These are phyloP conservation scores for Exophiala sideris DNA, from an alignment of 2,329 filamentous ascomycete species.

Conservation along the genomic window DNA sequence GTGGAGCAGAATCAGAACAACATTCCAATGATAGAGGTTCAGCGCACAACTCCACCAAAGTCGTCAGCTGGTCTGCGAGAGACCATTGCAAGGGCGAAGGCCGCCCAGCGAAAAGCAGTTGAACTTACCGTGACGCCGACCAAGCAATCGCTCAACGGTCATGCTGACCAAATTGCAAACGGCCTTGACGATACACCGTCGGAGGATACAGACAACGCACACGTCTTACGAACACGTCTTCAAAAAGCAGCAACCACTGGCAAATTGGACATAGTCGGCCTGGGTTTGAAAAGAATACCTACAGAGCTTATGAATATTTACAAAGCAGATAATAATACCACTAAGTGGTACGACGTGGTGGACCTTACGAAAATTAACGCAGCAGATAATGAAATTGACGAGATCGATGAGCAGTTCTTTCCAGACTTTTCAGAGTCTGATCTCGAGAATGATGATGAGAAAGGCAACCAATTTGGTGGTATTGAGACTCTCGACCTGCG, in stretches of 20 bases:
- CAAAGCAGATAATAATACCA: conserved; percentile 61
- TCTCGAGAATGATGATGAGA: conserved; percentile 62
- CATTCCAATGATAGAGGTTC: not conserved
- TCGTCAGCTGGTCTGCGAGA: conserved; percentile 80
- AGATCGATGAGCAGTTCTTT: conserved; percentile 70
- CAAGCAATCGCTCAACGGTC: no score
- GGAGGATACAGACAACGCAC: conserved; percentile 58
- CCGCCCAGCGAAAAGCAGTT: conserved; percentile 35
- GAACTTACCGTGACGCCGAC: not conserved
- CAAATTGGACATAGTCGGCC: conserved; percentile 79
- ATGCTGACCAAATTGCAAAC: no score
- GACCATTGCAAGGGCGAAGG: conserved; percentile 87
- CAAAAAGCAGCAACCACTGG: conserved; percentile 72
- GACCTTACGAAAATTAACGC: conserved; percentile 80
- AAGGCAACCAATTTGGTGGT: conserved; percentile 74
- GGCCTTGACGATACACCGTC: conserved; percentile 49
- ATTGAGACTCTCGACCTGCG: conserved; percentile 81
- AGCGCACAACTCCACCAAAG: conserved; percentile 49
- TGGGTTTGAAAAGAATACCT: conserved; percentile 76
- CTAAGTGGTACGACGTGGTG: conserved; percentile 85
- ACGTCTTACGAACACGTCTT: conserved; percentile 70
- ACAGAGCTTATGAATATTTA: conserved; percentile 88
- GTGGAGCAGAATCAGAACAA: not conserved
- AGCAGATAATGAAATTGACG: conserved; percentile 82
- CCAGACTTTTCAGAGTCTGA: conserved; percentile 63